phyloP scores from a whole-genome alignment of 805 yeast species.

The Teunomyces kruisii region DNA sequence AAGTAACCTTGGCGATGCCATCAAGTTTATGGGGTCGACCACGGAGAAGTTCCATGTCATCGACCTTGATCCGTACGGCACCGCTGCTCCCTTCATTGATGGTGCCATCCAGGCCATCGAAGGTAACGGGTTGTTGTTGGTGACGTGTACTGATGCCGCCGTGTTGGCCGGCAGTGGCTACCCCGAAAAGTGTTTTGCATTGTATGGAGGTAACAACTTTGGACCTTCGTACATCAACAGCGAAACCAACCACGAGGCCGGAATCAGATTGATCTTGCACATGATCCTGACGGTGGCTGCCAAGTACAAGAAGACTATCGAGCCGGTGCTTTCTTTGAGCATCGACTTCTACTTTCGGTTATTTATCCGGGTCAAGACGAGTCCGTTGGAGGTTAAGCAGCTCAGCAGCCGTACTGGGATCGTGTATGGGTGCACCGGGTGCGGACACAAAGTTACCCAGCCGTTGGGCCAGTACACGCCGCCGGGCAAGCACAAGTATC shows the following conservation, averaged over 20 bases:
- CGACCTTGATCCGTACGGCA: constrained; percentile 96
- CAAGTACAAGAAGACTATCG: constrained; percentile 80
- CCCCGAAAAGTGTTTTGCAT: constrained; percentile 94
- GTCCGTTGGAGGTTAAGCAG: constrained; percentile 81
- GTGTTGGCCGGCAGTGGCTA: constrained; percentile 94
- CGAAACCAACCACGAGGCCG: constrained; percentile 92
- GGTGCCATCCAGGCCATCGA: constrained; percentile 82
- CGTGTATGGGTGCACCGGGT: constrained; percentile 82
- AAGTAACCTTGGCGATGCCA: constrained; percentile 89
- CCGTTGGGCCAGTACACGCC: constrained; percentile 63
- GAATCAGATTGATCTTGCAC: constrained; percentile 77
- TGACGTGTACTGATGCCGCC: constrained; percentile 95
- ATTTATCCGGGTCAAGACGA: constrained; percentile 71
- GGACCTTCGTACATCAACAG: constrained; percentile 51
- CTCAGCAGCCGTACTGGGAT: constrained; percentile 75
- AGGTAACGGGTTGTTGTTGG: constrained; percentile 81
- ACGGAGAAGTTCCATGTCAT: constrained; percentile 70
- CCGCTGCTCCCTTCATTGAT: constrained; percentile 94
- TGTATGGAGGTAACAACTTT: constrained; percentile 89
- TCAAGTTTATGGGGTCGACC: constrained; percentile 63
- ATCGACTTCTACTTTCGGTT: constrained; percentile 92
- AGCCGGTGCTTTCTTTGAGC: constrained; percentile 80
- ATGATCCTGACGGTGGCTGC: constrained; percentile 83
- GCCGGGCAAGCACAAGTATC: constrained; percentile 55
- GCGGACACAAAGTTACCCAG: constrained; percentile 72